Evolutionary conservation across 192 early-diverging fungal genomes (phyloP), one percentile per base, ranked within the genome.

Genomic region (Lobosporangium transversale): DNA sequence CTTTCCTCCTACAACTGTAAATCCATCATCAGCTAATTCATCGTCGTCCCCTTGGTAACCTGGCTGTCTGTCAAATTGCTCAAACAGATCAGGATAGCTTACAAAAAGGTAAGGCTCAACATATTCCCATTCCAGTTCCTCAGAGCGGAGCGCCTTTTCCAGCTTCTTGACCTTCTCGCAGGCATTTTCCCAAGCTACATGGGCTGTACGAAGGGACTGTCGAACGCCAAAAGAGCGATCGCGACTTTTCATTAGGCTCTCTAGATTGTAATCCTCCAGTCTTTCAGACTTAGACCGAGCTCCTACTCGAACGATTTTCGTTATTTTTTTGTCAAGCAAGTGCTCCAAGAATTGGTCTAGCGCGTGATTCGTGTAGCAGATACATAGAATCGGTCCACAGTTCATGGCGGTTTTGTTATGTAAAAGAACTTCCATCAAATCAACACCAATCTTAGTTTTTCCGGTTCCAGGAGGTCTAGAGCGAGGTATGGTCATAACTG

Each of bases 321-420:
- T 35, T 4, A 86, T 60, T 1, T 54, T 74, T 15, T 55, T 40
- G 29, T 87, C 78, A 3, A 89, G 53, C 9, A 89, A 56, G 50
- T 86, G 75, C 49, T 85, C 83, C 1, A 90, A 48, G 58, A 89
- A 89, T 60, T 88, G 85, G 42, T 88, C 88, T 14, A 89, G 57
- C 2, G 88, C 88, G 54, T 88, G 88, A 49, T 89, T 89, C 15
- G 88, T 89, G 49, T 80, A 86, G 40, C 82, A 83, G n/a, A 89
- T 78, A 27, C 78, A 62, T 1, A 89, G 69, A 36, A 88, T 81
- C 1, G 83, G 88, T 27, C 58, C 71, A 12, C 73, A 58, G 9
- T 58, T 70, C 24, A 66, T 64, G 4, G 3, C 27, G 7, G 54
- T 17, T 23, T 60, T 70, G 71, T 79, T 79, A 32, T 68, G 57